Evolutionary conservation across 2,329 filamentous ascomycete species (phyloP), one percentile per base, ranked within the genome.

Genomic region (Decorospora gaudefroyi): DNA sequence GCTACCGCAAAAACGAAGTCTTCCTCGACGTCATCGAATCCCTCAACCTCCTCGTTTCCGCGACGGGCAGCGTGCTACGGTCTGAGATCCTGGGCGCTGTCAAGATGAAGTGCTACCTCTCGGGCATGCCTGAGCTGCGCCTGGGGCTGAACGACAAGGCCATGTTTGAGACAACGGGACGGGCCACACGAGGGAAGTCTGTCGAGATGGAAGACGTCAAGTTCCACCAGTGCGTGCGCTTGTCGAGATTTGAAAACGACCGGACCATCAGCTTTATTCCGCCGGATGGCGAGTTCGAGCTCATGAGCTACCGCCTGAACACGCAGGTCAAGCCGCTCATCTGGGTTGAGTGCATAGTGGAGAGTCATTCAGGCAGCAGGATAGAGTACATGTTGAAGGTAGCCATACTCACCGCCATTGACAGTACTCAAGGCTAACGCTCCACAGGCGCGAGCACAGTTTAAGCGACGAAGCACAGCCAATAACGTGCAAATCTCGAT

Each of bases 141-240:
- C 74, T 99, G 36, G 93, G 93, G 4, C 76, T 99, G 67, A 99
- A 99, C 76, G 93, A 99, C 78, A 99, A 99, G 75, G 93, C 90
- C 72, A 99, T 99, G 93, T 99, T 99, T 67, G 93, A 99, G 75
- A 95, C 90, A 3, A 99, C 93, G 0, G 93, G 93, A 18, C 82
- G 93, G 50, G 90, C 92, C 11, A 97, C 92, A 27, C 79, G 93
- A 64, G 93, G 93, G 49, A 99, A 99, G 74, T 89, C 93, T 7
- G 93, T 99, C 53, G 93, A 99, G 75, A 99, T 99, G 93, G 93
- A 99, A 67, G 93, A 99, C 62, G 93, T 99, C 73, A 99, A 99
- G 67, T 99, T 99, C 73, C 93, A 99, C 74, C 93, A 99, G 72
- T 99, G 93, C 68, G 93, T 99, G 54, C 85, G 93, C 52, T 80